phyloP scores from a whole-genome alignment of 2,329 filamentous ascomycete genomes.

The Aurifilum marmelostoma region DNA sequence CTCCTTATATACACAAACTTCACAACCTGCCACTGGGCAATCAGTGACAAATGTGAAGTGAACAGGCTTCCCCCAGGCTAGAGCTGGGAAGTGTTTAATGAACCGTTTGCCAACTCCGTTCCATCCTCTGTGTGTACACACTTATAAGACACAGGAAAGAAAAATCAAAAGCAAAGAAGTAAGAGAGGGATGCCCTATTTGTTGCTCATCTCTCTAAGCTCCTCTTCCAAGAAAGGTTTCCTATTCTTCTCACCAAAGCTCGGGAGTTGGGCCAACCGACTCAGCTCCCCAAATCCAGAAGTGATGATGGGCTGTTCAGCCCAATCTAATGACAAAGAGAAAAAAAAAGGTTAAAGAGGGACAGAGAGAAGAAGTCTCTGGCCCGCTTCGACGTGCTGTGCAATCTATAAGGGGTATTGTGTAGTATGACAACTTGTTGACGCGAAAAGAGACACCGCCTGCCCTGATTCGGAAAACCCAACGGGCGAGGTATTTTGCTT shows the following conservation, averaged over 20 bases:
- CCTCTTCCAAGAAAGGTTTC: not conserved
- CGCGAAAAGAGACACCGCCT: constrained; percentile 21
- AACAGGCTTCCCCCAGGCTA: not conserved
- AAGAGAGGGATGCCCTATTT: not conserved
- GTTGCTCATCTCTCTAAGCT: not conserved
- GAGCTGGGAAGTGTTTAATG: not conserved
- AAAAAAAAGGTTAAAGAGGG: not conserved
- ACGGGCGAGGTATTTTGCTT: constrained; percentile 16
- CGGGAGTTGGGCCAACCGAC: not conserved
- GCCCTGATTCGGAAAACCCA: constrained; percentile 9
- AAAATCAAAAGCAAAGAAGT: constrained; percentile 24
- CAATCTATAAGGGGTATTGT: constrained; percentile 31
- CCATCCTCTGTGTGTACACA: constrained; percentile 3
- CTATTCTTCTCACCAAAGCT: not conserved
- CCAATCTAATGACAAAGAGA: constrained; percentile 19
- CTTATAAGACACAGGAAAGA: not conserved
- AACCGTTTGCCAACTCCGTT: constrained; percentile 11
- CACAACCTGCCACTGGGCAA: not conserved
- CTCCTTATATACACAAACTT: constrained; percentile 3
- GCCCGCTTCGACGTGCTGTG: constrained; percentile 22
- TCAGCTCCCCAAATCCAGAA: not conserved
- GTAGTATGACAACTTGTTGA: constrained; percentile 27
- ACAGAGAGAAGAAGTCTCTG: not conserved
- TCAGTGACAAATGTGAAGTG: not conserved
- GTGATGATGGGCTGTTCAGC: not conserved